Evolutionary conservation across 2,329 filamentous ascomycete species (phyloP), one percentile per base, ranked within the genome.

Genomic region (Shiraia sp.): DNA sequence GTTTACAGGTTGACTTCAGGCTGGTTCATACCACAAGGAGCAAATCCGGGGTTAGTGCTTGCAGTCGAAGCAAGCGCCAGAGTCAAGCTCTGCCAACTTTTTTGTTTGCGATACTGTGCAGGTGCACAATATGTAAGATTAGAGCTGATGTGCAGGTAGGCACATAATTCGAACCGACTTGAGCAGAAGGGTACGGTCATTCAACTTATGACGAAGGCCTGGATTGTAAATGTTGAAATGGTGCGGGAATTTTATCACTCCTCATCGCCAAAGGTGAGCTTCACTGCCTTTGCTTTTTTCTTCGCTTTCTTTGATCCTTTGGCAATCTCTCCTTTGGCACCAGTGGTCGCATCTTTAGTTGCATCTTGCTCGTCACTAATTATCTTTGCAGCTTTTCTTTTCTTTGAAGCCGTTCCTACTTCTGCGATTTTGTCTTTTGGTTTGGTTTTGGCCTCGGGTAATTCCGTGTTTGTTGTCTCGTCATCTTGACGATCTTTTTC

Each of bases 201-300:
- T 22, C 4, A 22, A 5, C 4, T 8, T 22, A 22, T 22, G 19
- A 8, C 19, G 19, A 8, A 22, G 4, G 19, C 19, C 8, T 22
- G 19, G 4, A 22, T 4, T 8, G 8, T 22, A 22, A 8, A 22
- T 22, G 8, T 22, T 22, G 19, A 8, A 5, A 22, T 22, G 17
- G 3, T 34, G 16, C 12, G 8, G 26, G 12, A 2, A 13, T 23
- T 25, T 64, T 52, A 61, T 17, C 47, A 50, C 22, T 61, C 59
- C 14, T 65, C 54, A 22, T 68, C 64, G n/a, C 61, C 67, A 32
- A 70, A 70, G 0, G 66, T 66, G 19, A 70, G 53, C 47, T 70
- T 70, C 36, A 69, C 56, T 22, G 59, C 46, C 38, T 70, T 70
- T 7, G 52, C 46, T 40, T 67, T 68, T 54, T 68, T 68, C 48